Evolutionary conservation across 768 basidiomycete genomes (phyloP).

Genomic region (Clathrus columnatus): DNA sequence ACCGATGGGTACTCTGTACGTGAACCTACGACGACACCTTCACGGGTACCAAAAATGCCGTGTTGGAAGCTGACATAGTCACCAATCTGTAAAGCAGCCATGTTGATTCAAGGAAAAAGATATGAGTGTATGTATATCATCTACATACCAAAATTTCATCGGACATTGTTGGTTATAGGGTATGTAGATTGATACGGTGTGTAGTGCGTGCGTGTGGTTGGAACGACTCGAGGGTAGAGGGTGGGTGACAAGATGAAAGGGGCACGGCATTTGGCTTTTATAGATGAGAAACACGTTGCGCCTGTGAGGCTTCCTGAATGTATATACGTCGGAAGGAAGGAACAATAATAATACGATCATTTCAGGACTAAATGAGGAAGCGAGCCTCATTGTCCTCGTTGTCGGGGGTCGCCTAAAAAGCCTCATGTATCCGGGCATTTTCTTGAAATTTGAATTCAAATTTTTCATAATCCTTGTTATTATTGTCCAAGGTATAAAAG

Average conservation of each 20-base stretch:
- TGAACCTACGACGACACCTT: constrained; percentile 74
- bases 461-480: no score
- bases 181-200: no score
- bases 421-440: no score
- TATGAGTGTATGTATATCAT: background rate
- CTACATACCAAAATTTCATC: constrained; percentile 11
- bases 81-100: constrained; percentile 43
- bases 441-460: no score
- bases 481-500: no score
- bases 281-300: constrained; percentile 4
- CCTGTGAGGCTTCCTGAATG: background rate
- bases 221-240: background rate
- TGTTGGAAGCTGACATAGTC: constrained; percentile 75
- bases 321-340: background rate
- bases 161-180: constrained; percentile 3
- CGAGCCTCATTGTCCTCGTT: constrained; percentile 1
- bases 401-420: no score
- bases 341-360: background rate
- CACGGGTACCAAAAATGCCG: constrained; percentile 48
- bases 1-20: background rate
- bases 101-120: constrained; percentile 8
- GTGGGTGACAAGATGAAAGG: constrained; percentile 8
- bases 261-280: background rate
- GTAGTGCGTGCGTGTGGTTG: no score
- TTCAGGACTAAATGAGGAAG: background rate